Evolutionary conservation across 805 yeast genomes (phyloP), one percentile per base, ranked within the genome.

Genomic region (Blastobotrys muscicola): DNA sequence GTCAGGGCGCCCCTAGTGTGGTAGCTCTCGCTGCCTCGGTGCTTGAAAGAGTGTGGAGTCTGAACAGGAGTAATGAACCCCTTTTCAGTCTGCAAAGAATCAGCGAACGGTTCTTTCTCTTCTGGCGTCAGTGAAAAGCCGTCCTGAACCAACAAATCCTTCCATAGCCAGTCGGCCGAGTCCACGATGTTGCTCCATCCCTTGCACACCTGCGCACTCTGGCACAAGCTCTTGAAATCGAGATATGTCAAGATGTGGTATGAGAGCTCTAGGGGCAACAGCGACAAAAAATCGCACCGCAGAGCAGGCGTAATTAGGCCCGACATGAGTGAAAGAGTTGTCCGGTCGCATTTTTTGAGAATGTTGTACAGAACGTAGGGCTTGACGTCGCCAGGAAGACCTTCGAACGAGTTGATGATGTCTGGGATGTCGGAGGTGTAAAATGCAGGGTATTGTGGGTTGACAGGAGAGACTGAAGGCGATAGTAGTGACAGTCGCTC

Each of bases 261-360:
- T 2, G 85, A 64, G 8, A 92, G 68, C 57, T 92, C 97, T 0
- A 75, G 55, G 0, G 98, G 98, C 29, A 92, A 64, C 38, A 72
- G 64, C 9, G 77, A 58, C 8, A 90, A 59, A 34, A 92, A 62
- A 55, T 92, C 97, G 55, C 90, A 75, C 51, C 77, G 75, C 55
- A 92, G 70, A 8, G 78, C 71, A 5, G 64, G 59, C 26, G 71
- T 70, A 10, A 85, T 66, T 2, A 72, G 53, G 10, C 71, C 69
- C 29, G 73, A 69, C 42, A 86, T 61, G 9, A 80, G 68, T 38
- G 86, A 78, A 42, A 86, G 66, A 3, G 84, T 70, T 13, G 72
- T 58, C 41, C 92, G 67, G 51, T 78, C 76, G 36, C 79, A 70
- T 43, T 69, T 67, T 47, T 76, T 77, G 30, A 86, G 60, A 38